Conservation (phyloP, 1,284 basidiomycete genomes). For the Trametes pubescens region DNA sequence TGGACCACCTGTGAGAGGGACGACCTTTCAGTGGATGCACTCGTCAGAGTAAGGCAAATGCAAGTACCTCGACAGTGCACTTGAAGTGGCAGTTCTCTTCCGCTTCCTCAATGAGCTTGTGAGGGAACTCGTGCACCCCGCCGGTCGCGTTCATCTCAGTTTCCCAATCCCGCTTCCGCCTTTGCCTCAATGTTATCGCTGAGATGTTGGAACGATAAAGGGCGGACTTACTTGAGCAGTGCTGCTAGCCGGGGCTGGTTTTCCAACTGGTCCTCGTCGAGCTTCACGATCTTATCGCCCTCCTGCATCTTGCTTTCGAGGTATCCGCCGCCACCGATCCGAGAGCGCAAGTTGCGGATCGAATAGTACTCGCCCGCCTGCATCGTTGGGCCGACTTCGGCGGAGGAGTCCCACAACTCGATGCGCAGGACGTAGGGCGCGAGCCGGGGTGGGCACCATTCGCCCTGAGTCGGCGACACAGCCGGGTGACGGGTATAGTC, state of each 20-base stretch:
- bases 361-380: constrained; percentile 58
- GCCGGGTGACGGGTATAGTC: constrained; percentile 64
- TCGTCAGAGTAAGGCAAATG: too few species aligned
- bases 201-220: background rate
- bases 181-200: constrained; percentile 38
- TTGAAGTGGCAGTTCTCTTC: constrained; percentile 54
- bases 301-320: constrained; percentile 61
- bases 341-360: constrained; percentile 64
- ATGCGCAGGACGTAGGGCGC: constrained; percentile 57
- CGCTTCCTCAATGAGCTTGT: constrained; percentile 56
- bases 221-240: constrained; percentile 58
- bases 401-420: constrained; percentile 64
- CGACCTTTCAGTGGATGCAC: constrained; percentile 9
- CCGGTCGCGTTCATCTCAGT: constrained; percentile 38
- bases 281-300: constrained; percentile 52
- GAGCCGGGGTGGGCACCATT: constrained; percentile 59
- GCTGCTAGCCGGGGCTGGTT: constrained; percentile 50
- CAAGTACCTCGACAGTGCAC: constrained; percentile 65
- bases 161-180: constrained; percentile 64
- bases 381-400: constrained; percentile 52
- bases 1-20: constrained; percentile 52
- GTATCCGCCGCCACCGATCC: constrained; percentile 47
- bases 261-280: constrained; percentile 52
- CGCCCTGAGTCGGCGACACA: constrained; percentile 43
- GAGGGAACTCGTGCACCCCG: constrained; percentile 48